phyloP scores from a whole-genome alignment of 129 eudicot genomes.

The Tagetes erecta region DNA sequence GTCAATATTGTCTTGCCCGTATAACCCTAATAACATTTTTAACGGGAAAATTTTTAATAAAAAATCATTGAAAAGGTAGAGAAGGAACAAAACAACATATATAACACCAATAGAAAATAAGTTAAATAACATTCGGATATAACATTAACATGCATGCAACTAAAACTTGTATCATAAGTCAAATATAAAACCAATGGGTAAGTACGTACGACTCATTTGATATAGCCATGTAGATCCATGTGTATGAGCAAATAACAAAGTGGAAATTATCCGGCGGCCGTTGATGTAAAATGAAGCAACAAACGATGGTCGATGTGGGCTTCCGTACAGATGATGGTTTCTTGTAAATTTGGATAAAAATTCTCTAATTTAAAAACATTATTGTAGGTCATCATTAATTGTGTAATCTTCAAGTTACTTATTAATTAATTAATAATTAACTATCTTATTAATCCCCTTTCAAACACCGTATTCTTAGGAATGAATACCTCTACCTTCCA shows the following conservation, averaged over 20 bases:
- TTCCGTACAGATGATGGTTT: slow-evolving; percentile 42
- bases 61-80: too few relatives aligned
- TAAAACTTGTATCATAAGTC: not conserved
- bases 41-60: too few relatives aligned
- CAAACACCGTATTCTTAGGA: slow-evolving; percentile 34
- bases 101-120: too few relatives aligned
- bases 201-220: slow-evolving; percentile 19
- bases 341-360: slow-evolving; percentile 29
- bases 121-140: too few relatives aligned
- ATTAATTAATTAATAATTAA: not conserved
- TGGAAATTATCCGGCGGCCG: slow-evolving; percentile 37
- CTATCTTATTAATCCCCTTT: slow-evolving; percentile 22
- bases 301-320: slow-evolving; percentile 27
- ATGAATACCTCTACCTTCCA: slow-evolving; percentile 27
- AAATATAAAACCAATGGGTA: not conserved
- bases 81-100: too few relatives aligned
- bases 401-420: slow-evolving; percentile 27
- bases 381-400: slow-evolving; percentile 3
- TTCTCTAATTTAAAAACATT: slow-evolving; percentile 14
- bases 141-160: too few relatives aligned
- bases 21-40: too few relatives aligned
- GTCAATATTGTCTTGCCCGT: too few relatives aligned
- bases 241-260: slow-evolving; percentile 6
- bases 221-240: not conserved
- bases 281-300: slow-evolving; percentile 39